Conservation (phyloP, 495 filamentous ascomycete species). For the Poronia punctata region DNA sequence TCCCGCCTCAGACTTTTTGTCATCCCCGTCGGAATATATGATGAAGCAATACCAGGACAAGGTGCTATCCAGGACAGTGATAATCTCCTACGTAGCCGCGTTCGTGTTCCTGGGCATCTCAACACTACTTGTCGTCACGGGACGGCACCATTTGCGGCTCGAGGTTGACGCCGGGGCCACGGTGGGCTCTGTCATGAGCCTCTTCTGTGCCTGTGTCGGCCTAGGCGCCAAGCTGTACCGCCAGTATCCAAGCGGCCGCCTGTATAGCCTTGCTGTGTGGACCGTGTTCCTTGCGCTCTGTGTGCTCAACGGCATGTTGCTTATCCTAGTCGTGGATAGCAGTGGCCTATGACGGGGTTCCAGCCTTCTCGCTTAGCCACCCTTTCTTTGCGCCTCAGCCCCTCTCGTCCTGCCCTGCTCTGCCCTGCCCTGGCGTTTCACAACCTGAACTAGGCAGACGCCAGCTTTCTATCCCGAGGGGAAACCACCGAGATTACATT, state of each 20-base stretch:
- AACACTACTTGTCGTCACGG: constrained; percentile 45
- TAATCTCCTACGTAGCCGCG: constrained; percentile 38
- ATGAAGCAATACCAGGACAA: constrained; percentile 36
- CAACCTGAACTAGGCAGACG: too few species aligned
- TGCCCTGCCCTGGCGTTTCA: too few species aligned
- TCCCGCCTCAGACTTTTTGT: neutral
- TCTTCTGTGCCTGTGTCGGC: constrained; percentile 48
- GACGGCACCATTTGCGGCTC: constrained; percentile 42
- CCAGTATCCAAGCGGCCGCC: constrained; percentile 31
- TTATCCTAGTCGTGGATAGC: constrained; percentile 40
- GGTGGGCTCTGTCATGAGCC: constrained; percentile 47
- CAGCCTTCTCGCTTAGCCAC: neutral
- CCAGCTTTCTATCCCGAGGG: too few species aligned
- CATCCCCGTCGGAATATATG: neutral
- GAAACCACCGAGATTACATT: too few species aligned
- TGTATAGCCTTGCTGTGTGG: constrained; percentile 37
- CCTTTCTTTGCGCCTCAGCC: neutral
- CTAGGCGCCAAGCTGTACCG: constrained; percentile 43
- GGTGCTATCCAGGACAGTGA: constrained; percentile 37
- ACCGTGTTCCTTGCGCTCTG: constrained; percentile 40
- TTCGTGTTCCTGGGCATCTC: constrained; percentile 50
- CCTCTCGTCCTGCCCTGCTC: too few species aligned
- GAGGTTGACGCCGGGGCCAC: constrained; percentile 57
- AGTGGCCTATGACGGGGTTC: constrained; percentile 18
- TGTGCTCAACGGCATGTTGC: constrained; percentile 42